These are phyloP conservation scores for Mortierella sp. DNA, from an alignment of 371 early-diverging fungal genomes.

Conservation along the genomic window DNA sequence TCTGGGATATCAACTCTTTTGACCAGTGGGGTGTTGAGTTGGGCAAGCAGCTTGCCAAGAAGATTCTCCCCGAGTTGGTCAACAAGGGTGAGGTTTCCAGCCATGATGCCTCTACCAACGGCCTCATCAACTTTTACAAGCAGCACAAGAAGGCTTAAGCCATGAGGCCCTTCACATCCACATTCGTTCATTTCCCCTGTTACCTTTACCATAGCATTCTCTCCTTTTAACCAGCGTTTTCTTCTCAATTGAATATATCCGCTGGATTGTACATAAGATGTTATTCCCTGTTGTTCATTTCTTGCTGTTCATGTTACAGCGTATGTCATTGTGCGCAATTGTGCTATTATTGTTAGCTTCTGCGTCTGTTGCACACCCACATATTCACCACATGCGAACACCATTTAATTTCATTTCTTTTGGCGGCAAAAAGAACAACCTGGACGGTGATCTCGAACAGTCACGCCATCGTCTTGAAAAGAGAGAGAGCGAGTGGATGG, in stretches of 20 bases:
- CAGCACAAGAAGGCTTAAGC: slow-evolving; percentile 63
- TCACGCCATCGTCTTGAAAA: no score
- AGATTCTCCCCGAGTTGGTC: slow-evolving; percentile 90
- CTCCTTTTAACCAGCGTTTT: not conserved
- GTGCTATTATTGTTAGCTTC: not conserved
- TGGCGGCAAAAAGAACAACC: no score
- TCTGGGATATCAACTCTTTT: slow-evolving; percentile 98
- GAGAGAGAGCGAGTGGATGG: no score
- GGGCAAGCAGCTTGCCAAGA: slow-evolving; percentile 99
- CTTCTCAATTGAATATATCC: not conserved
- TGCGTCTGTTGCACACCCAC: not conserved
- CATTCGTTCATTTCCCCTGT: not conserved
- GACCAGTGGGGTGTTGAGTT: slow-evolving; percentile 99
- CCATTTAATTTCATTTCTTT: no score
- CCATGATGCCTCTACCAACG: slow-evolving; percentile 95
- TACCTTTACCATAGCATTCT: not conserved
- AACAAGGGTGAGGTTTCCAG: slow-evolving; percentile 67
- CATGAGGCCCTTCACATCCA: not conserved
- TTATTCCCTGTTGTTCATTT: not conserved
- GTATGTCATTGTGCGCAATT: not conserved
- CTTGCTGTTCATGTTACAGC: not conserved
- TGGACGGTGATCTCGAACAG: no score
- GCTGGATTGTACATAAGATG: slow-evolving; percentile 6
- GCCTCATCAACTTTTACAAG: slow-evolving; percentile 93
- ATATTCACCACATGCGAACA: no score